Evolutionary conservation across 1,284 basidiomycete species (phyloP).

Genomic region (Coniferiporia weirii): DNA sequence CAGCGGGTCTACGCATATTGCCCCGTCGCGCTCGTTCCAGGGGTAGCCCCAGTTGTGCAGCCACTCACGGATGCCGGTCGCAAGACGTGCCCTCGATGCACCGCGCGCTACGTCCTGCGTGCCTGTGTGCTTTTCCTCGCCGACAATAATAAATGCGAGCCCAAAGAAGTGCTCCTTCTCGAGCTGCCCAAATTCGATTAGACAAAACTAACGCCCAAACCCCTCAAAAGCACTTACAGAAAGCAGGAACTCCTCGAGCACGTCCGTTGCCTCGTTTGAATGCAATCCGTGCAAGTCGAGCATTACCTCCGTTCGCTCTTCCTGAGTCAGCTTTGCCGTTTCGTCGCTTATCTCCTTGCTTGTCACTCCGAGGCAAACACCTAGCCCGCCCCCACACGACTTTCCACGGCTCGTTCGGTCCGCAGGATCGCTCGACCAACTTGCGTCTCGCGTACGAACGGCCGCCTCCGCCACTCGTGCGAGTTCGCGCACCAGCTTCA

Average conservation of each 20-base stretch:
- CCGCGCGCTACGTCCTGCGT: constrained; percentile 79
- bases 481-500: constrained; percentile 76
- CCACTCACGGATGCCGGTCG: constrained; percentile 83
- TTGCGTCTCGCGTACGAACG: constrained; percentile 59
- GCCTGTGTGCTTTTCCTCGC: constrained; percentile 94
- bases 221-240: constrained; percentile 49
- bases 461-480: constrained; percentile 71
- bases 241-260: constrained; percentile 86
- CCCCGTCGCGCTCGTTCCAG: constrained; percentile 90
- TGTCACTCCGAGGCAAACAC: constrained; percentile 82
- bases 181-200: constrained; percentile 41
- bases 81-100: constrained; percentile 76
- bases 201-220: constrained; percentile 15
- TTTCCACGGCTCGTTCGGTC: constrained; percentile 77
- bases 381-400: constrained; percentile 74
- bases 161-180: constrained; percentile 85
- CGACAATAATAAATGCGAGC: constrained; percentile 83
- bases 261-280: constrained; percentile 86
- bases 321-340: constrained; percentile 49
- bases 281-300: constrained; percentile 87
- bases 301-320: constrained; percentile 78
- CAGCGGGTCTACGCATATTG: constrained; percentile 82
- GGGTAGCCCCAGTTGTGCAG: constrained; percentile 91
- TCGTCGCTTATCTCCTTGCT: constrained; percentile 41
- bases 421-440: constrained; percentile 80